Conservation (phyloP, 2,329 filamentous ascomycete genomes). For the Diplodia scrobiculata region DNA sequence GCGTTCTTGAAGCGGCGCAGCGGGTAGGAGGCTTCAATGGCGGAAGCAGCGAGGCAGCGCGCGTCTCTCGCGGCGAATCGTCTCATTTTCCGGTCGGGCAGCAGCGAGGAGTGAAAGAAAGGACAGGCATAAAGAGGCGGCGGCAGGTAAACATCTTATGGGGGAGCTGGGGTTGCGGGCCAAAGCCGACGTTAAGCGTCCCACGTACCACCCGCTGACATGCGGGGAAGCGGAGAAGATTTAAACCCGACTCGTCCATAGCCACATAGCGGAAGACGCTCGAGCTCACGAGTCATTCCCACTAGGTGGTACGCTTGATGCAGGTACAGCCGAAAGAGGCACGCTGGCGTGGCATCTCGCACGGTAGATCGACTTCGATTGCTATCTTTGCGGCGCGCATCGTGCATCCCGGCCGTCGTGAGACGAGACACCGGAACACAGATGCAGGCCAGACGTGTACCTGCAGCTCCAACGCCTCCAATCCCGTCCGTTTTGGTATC, state of each 20-base stretch:
- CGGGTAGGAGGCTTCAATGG: constrained; percentile 1
- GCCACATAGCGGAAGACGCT: constrained; percentile 6
- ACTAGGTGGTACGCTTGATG: not conserved
- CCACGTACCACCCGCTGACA: not conserved
- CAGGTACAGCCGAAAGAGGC: constrained; percentile 8
- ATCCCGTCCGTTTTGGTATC: constrained; percentile 19
- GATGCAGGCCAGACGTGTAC: not conserved
- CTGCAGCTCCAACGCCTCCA: constrained; percentile 11
- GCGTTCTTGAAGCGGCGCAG: constrained; percentile 22
- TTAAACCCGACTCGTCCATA: constrained; percentile 4
- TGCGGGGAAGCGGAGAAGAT: constrained; percentile 24
- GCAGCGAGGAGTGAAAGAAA: not conserved
- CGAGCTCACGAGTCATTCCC: constrained; percentile 19
- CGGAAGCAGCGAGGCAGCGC: not conserved
- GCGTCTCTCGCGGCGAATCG: constrained; percentile 14
- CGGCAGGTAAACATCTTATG: constrained; percentile 17
- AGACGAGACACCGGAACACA: too few species aligned
- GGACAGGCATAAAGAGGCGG: not conserved
- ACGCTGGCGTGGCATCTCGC: not conserved
- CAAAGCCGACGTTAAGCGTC: constrained; percentile 29
- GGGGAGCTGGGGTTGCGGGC: constrained; percentile 3
- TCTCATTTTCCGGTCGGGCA: constrained; percentile 50
- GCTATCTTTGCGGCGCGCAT: constrained; percentile 5
- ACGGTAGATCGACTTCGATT: constrained; percentile 15
- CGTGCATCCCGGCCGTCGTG: not conserved